phyloP scores from a whole-genome alignment of 345 rosid genomes.

The Gossypium bickii region DNA sequence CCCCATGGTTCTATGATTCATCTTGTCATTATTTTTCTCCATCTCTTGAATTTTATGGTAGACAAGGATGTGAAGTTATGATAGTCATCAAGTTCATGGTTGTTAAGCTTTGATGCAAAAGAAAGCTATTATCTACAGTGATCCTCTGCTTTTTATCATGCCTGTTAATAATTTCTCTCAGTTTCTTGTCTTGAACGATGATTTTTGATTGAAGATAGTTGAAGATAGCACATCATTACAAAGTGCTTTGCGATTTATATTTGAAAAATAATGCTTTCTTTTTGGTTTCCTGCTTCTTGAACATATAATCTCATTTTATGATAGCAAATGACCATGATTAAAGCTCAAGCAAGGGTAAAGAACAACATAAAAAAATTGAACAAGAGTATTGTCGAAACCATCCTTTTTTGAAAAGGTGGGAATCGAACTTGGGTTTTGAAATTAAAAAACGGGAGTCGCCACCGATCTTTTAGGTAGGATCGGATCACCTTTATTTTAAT shows the following conservation, averaged over 20 bases:
- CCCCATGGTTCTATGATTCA: too few relatives aligned
- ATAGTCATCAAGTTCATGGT: neutral
- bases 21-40: neutral
- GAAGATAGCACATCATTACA: neutral
- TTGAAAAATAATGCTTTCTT: neutral
- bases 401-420: too few relatives aligned
- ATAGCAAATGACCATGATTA: slow-evolving; percentile 79
- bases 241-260: neutral
- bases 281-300: slow-evolving; percentile 2
- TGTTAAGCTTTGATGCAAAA: neutral
- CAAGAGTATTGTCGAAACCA: too few relatives aligned
- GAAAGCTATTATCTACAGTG: neutral
- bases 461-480: too few relatives aligned
- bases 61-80: neutral
- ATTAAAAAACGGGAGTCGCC: too few relatives aligned
- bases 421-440: too few relatives aligned
- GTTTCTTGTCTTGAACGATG: neutral
- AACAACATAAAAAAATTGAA: slow-evolving; percentile 84
- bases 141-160: neutral
- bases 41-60: neutral
- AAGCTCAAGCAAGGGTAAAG: slow-evolving; percentile 92
- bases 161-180: neutral
- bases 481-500: too few relatives aligned
- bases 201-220: neutral
- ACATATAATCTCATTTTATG: slow-evolving; percentile 9